A percentile compares a stretch with the other conserved stretches of the same genome.
Evolutionary conservation across 2,329 filamentous ascomycete species (phyloP).

Genomic region (Aulographum hederae): DNA sequence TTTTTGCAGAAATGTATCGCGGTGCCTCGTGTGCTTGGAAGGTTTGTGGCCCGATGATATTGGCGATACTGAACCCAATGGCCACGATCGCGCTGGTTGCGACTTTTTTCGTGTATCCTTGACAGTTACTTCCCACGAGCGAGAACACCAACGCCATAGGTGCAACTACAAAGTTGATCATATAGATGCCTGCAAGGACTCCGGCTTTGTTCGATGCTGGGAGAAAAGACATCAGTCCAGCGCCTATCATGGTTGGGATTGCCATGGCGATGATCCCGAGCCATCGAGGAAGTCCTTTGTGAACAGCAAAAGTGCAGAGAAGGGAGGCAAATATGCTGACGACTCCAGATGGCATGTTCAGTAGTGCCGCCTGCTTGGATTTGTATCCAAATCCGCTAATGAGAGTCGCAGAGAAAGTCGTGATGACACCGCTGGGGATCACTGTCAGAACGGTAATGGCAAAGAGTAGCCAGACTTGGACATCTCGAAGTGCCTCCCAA

Average conservation of each 20-base stretch:
- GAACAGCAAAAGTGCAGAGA: slow-evolving; percentile 2
- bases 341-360: slow-evolving; percentile 36
- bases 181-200: slow-evolving; percentile 4
- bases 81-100: slow-evolving; percentile 3
- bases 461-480: slow-evolving; percentile 17
- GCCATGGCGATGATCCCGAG: slow-evolving; percentile 2
- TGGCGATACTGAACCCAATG: slow-evolving; percentile 4
- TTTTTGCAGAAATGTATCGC: slow-evolving; percentile 3
- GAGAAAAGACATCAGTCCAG: slow-evolving; percentile 4
- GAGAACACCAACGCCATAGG: slow-evolving; percentile 4
- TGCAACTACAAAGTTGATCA: slow-evolving; percentile 5
- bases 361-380: slow-evolving; percentile 27
- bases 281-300: slow-evolving; percentile 4
- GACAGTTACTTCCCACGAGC: slow-evolving; percentile 3
- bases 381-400: slow-evolving; percentile 30
- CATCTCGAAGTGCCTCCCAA: slow-evolving; percentile 20
- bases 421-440: slow-evolving; percentile 15
- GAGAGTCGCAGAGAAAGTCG: slow-evolving; percentile 27
- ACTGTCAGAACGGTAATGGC: slow-evolving; percentile 10
- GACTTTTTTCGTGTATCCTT: slow-evolving; percentile 4
- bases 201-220: slow-evolving; percentile 2
- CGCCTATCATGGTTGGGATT: slow-evolving; percentile 3
- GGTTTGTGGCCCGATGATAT: slow-evolving; percentile 6
- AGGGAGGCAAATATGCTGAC: slow-evolving; percentile 24
- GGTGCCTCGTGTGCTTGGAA: slow-evolving; percentile 3